phyloP scores from a whole-genome alignment of 441 rosid genomes.

The Sinapis alba region DNA sequence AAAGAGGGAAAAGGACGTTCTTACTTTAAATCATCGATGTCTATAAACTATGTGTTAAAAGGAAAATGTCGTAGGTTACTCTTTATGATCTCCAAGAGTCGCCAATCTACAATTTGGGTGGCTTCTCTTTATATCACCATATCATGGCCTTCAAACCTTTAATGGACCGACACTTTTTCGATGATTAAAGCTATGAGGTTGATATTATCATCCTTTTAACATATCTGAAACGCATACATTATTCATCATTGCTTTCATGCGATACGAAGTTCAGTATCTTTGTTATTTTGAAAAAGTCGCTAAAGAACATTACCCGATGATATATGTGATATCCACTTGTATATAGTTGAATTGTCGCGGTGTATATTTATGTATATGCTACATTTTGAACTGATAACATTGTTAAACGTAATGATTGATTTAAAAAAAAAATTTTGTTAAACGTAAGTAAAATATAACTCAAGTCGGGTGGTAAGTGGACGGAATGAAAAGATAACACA shows the following conservation, averaged over 20 bases:
- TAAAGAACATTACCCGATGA: not conserved
- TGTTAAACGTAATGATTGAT: no score
- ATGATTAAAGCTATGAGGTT: slow-evolving; percentile 38
- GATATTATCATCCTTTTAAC: slow-evolving; percentile 36
- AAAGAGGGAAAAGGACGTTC: slow-evolving; percentile 24
- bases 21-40: slow-evolving; percentile 31
- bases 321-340: not conserved
- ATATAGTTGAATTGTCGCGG: not conserved
- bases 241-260: slow-evolving; percentile 20
- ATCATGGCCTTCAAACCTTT: slow-evolving; percentile 27
- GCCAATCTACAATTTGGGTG: slow-evolving; percentile 36
- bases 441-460: no score
- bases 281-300: not conserved
- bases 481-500: no score
- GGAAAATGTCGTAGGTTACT: slow-evolving; percentile 39
- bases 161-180: slow-evolving; percentile 38
- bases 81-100: slow-evolving; percentile 42
- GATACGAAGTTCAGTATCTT: not conserved
- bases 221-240: slow-evolving; percentile 18
- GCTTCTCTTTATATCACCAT: slow-evolving; percentile 41
- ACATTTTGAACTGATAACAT: not conserved
- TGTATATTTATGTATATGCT: not conserved
- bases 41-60: slow-evolving; percentile 12
- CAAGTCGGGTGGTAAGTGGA: no score
- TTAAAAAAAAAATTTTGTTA: no score